These are phyloP conservation scores for Pyrus communis DNA, from an alignment of 306 rosid genomes.

Conservation along the genomic window DNA sequence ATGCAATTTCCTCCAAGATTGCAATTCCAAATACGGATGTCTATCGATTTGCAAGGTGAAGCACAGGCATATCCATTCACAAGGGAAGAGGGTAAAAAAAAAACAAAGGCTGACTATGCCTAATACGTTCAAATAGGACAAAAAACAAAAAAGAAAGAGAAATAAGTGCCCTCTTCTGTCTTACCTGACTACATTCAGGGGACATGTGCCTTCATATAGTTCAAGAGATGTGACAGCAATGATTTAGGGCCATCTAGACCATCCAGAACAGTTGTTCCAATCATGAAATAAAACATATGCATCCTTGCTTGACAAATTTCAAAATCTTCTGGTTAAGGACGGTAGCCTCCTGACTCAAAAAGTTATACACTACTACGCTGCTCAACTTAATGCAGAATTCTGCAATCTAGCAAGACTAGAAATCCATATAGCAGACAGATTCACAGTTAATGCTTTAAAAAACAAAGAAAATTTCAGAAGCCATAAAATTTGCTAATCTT, in stretches of 20 bases:
- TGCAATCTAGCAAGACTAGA: slow-evolving; percentile 7
- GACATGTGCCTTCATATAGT: slow-evolving; percentile 18
- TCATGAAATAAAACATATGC: slow-evolving; percentile 3
- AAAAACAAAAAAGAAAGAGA: not conserved
- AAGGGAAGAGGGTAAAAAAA: not conserved
- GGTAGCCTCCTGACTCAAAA: slow-evolving; percentile 12
- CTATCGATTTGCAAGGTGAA: not conserved
- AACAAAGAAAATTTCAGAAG: not conserved
- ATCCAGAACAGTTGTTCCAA: slow-evolving; percentile 14
- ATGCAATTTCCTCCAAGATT: not conserved
- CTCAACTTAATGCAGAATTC: slow-evolving; percentile 2
- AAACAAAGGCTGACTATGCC: not conserved
- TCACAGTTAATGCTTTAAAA: not conserved
- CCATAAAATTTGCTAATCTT: not conserved
- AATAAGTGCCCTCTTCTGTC: not conserved
- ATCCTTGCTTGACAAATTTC: slow-evolving; percentile 7
- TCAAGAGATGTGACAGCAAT: slow-evolving; percentile 6
- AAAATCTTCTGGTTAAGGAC: not conserved
- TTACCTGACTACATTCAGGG: slow-evolving; percentile 16
- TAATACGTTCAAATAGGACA: not conserved
- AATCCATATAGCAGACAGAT: not conserved
- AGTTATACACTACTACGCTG: slow-evolving; percentile 1
- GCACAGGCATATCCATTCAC: not conserved
- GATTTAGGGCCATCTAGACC: slow-evolving; percentile 14
- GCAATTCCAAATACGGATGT: not conserved